Evolutionary conservation across 257 asterid genomes (phyloP).

Genomic region (Solanum tacnaense): DNA sequence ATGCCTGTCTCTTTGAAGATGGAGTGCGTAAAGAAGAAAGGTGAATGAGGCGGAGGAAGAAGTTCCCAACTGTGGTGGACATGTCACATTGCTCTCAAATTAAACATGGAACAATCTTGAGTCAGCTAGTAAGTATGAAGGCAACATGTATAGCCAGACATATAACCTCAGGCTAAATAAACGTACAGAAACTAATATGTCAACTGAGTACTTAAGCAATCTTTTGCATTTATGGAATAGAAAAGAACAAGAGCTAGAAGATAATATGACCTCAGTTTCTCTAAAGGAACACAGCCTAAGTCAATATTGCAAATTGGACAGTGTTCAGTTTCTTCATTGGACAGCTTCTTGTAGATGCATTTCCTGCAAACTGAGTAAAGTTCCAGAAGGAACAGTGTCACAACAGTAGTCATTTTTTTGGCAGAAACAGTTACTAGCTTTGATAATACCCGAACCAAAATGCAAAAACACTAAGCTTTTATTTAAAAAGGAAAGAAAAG

Average conservation of each 20-base stretch:
- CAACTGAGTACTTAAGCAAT: neutral
- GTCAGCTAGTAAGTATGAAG: neutral
- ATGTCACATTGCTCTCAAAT: neutral
- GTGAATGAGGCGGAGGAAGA: neutral
- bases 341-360: constrained; percentile 77
- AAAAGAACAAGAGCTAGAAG: constrained; percentile 4
- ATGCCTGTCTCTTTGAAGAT: neutral
- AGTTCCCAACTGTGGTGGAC: neutral
- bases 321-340: constrained; percentile 76
- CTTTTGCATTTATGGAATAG: neutral
- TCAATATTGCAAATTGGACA: constrained; percentile 87
- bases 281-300: constrained; percentile 81
- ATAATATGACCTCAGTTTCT: constrained; percentile 68
- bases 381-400: constrained; percentile 2
- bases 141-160: neutral
- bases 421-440: neutral
- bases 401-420: neutral
- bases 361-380: constrained; percentile 70
- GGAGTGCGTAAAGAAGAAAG: neutral
- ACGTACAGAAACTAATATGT: neutral
- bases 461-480: neutral
- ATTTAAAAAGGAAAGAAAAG: neutral
- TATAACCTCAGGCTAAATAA: neutral
- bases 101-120: neutral
- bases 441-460: constrained; percentile 1